phyloP scores from a whole-genome alignment of 164 flowering plant genomes.

The Platanus orientalis region DNA sequence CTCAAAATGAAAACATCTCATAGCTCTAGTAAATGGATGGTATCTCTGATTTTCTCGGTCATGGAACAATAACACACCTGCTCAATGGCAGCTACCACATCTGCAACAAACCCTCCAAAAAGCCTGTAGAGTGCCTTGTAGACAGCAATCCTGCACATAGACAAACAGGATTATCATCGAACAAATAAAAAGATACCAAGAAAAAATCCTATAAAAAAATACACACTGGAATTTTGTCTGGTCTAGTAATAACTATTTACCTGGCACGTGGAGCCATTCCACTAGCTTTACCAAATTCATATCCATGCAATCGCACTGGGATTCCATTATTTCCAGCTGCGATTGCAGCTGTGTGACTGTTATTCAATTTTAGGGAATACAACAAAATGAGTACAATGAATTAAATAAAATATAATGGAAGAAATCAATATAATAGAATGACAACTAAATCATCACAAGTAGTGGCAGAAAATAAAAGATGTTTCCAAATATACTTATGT shows the following conservation, averaged over 20 bases:
- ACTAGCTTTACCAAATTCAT: conserved; percentile 96
- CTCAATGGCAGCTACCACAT: conserved; percentile 98
- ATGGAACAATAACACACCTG: conserved; percentile 48
- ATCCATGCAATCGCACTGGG: conserved; percentile 83
- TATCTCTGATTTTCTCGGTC: neutral
- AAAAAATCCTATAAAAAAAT: neutral
- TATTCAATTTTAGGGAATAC: conserved; percentile 1
- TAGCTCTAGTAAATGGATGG: neutral
- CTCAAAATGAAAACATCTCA: neutral
- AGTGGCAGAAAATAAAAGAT: neutral
- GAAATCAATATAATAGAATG: neutral
- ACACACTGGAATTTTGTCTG: neutral
- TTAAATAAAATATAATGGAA: neutral
- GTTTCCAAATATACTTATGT: too few relatives aligned
- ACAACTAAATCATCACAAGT: neutral
- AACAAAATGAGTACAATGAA: conserved; percentile 1
- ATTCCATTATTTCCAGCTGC: conserved; percentile 99
- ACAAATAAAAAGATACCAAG: neutral
- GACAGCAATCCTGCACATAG: conserved; percentile 73
- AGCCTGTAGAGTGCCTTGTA: conserved; percentile 96
- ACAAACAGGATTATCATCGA: neutral
- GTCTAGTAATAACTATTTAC: conserved; percentile 26
- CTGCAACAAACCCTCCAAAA: conserved; percentile 97
- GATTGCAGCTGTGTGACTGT: conserved; percentile 96
- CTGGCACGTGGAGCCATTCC: conserved; percentile 99